These are phyloP conservation scores for Neoarthrinium moseri DNA, from an alignment of 2,329 filamentous ascomycete genomes.

Conservation along the genomic window DNA sequence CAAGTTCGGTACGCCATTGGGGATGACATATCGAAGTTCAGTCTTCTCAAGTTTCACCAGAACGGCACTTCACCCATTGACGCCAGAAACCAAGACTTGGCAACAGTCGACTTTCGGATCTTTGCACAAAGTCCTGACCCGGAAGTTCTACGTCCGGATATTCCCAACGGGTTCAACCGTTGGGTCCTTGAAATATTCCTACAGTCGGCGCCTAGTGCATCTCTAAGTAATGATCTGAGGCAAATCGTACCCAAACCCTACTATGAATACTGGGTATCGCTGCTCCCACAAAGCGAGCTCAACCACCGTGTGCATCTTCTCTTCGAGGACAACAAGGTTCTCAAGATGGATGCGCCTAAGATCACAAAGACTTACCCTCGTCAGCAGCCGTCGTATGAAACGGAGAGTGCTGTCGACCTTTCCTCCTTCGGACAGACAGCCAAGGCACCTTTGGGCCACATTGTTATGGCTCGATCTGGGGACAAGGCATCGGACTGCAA, in stretches of 20 bases:
- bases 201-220: slow-evolving; percentile 21
- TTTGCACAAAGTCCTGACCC: slow-evolving; percentile 38
- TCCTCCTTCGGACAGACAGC: slow-evolving; percentile 20
- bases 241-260: slow-evolving; percentile 22
- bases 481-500: slow-evolving; percentile 13
- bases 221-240: slow-evolving; percentile 21
- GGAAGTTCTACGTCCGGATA: slow-evolving; percentile 15
- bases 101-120: slow-evolving; percentile 34
- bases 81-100: slow-evolving; percentile 28
- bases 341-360: slow-evolving; percentile 18
- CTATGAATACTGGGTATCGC: slow-evolving; percentile 23
- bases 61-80: slow-evolving; percentile 26
- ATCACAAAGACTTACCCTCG: slow-evolving; percentile 16
- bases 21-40: slow-evolving; percentile 20
- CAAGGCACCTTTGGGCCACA: slow-evolving; percentile 25
- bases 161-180: slow-evolving; percentile 20
- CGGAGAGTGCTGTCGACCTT: slow-evolving; percentile 14
- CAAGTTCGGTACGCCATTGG: slow-evolving; percentile 27
- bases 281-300: slow-evolving; percentile 22
- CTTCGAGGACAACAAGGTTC: slow-evolving; percentile 18
- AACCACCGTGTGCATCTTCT: slow-evolving; percentile 21
- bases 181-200: slow-evolving; percentile 22
- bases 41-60: slow-evolving; percentile 26
- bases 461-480: slow-evolving; percentile 30
- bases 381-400: slow-evolving; percentile 20